Conservation (phyloP, 176 grass and related monocot species). For the Miscanthus lutarioriparius region DNA sequence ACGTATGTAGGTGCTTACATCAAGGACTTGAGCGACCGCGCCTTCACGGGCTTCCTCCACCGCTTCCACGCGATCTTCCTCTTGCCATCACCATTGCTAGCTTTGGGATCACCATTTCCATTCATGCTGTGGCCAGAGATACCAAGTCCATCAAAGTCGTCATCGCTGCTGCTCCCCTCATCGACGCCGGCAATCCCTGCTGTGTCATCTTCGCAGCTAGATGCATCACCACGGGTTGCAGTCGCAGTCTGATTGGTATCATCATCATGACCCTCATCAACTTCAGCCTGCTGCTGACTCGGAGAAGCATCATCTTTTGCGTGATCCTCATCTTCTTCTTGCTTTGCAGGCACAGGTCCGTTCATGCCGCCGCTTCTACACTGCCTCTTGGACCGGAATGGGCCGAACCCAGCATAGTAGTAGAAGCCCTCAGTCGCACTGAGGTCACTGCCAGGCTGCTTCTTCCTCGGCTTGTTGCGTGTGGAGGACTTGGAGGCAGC, state of each 20-base stretch:
- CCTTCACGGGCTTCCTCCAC: slow-evolving; percentile 59
- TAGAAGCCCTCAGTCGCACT: slow-evolving; percentile 20
- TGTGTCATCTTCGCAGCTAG: not conserved
- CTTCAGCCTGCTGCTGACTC: not conserved
- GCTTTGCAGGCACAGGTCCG: not conserved
- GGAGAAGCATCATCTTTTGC: not conserved
- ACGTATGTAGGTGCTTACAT: slow-evolving; percentile 7
- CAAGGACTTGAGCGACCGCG: slow-evolving; percentile 56
- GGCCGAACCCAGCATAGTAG: slow-evolving; percentile 48
- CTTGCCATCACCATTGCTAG: not conserved
- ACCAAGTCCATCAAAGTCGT: not conserved
- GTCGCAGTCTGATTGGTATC: not conserved
- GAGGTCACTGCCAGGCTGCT: not conserved
- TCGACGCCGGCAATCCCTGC: slow-evolving; percentile 13
- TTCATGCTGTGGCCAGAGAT: not conserved
- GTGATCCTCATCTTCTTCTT: not conserved
- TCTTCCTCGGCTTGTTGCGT: slow-evolving; percentile 35
- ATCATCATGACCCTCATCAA: not conserved
- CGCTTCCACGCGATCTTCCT: slow-evolving; percentile 19
- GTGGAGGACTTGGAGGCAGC: not conserved
- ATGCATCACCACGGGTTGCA: not conserved
- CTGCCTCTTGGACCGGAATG: slow-evolving; percentile 38
- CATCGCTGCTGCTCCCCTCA: slow-evolving; percentile 43
- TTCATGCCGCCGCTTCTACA: not conserved
- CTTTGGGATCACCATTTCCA: not conserved